Evolutionary conservation across 2,329 filamentous ascomycete genomes (phyloP).

Genomic region (Verticillium klebahnii): DNA sequence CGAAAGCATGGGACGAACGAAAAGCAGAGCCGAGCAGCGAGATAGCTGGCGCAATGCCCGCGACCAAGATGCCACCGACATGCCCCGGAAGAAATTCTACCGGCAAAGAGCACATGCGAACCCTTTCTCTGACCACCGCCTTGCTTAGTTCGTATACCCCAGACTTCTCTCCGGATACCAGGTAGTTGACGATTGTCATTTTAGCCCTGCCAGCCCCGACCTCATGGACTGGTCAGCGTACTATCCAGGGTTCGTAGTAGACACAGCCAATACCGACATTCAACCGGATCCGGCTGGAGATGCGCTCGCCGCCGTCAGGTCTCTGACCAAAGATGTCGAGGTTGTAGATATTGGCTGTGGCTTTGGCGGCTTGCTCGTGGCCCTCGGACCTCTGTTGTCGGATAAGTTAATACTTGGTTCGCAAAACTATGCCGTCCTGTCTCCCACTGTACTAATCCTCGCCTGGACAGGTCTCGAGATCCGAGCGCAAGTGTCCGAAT

Average conservation of each 20-base stretch:
- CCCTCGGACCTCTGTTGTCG: slow-evolving; percentile 75
- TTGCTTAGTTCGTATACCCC: slow-evolving; percentile 64
- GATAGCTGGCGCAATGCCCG: slow-evolving; percentile 58
- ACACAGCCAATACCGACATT: slow-evolving; percentile 11
- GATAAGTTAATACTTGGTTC: slow-evolving; percentile 77
- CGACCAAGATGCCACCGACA: slow-evolving; percentile 46
- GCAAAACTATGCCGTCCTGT: background rate
- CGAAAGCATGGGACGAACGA: slow-evolving; percentile 32
- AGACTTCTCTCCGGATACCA: slow-evolving; percentile 10
- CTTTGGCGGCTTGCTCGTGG: slow-evolving; percentile 86
- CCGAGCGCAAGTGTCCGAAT: slow-evolving; percentile 82
- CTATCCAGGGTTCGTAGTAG: slow-evolving; percentile 68
- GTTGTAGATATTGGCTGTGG: slow-evolving; percentile 97
- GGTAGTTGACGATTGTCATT: background rate
- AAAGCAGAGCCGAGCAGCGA: slow-evolving; percentile 61
- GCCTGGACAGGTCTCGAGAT: slow-evolving; percentile 74
- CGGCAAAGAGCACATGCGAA: slow-evolving; percentile 95
- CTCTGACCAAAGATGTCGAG: slow-evolving; percentile 68
- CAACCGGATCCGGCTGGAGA: slow-evolving; percentile 13
- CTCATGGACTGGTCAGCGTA: slow-evolving; percentile 89
- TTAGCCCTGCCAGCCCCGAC: slow-evolving; percentile 70
- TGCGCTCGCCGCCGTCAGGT: slow-evolving; percentile 20
- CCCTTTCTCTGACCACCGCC: slow-evolving; percentile 89
- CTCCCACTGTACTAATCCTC: slow-evolving; percentile 9
- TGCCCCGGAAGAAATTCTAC: slow-evolving; percentile 95